Evolutionary conservation across 495 filamentous ascomycete genomes (phyloP), one percentile per base, ranked within the genome.

Genomic region (Trichoderma gamsii): DNA sequence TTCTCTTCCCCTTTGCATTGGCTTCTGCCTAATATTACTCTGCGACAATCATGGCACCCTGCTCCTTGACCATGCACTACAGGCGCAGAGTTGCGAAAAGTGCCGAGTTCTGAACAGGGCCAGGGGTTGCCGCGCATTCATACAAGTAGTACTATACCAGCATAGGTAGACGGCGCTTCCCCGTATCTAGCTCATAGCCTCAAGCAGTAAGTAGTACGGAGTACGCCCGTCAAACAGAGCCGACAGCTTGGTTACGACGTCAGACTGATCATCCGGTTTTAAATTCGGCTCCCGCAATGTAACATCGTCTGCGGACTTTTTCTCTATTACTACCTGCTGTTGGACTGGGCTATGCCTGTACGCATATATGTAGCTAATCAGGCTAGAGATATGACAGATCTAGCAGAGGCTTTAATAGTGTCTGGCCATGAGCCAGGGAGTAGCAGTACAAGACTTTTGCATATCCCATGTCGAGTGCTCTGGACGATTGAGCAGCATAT

Each of bases 221-320:
- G 56, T 32, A 61, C 56, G 56, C 56, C 56, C 25, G 56, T 61
- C 25, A 21, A 32, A 61, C 3, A 61, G 56, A 61, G 56, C 56
- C 56, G 23, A 11, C 25, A 61, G 25, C 56, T 13, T 29, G 56
- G 56, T 61, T 61, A 32, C 56, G 25, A 61, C 56, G 56, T 61
- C 56, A 61, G 56, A 23, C 27, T 61, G 56, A 18, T 61, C 56
- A 32, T 32, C 23, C 16, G 12, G 8, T 35, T 52, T 61, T 32
- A 18, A 61, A 11, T 3, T 61, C 56, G 25, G 56, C 56, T 32
- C 25, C 56, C 56, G 56, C 56, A 61, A 61, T 29, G 56, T 61
- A 16, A 61, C 56, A 61, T 61, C 56, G 56, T 8, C 25, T 25
- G 12, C 13, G 56, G 56, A 32, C 29, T 32, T 32, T 32, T 32